Base-by-base conservation (phyloP, 2,329 filamentous ascomycete species). In the Cercospora sesami region DNA sequence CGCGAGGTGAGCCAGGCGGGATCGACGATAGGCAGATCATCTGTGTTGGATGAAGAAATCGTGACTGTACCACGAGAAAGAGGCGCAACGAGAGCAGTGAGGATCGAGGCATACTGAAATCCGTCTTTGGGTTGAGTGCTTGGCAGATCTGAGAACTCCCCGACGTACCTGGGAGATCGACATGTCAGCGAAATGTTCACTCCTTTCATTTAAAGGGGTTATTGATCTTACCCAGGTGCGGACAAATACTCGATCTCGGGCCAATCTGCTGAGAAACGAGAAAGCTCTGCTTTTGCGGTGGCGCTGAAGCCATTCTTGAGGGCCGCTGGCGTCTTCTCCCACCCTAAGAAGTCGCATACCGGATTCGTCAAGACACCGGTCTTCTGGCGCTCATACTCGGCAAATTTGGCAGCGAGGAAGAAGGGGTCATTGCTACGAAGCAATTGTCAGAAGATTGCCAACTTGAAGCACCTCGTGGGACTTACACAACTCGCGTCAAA, bases 61-160 rank as follows among this genome's bases (percentile, higher is more conserved):
- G 75, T 77, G n/a, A 82, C 73, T 26, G 69, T 77, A 3, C 80
- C 80, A 1, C 78, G 75, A 1, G 77, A 79, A 1, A 78, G 65
- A 0, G 80, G 78, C 0, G 78, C 72, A 4, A 78, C 69, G 0
- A 81, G 65, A 1, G 73, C 74, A 5, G 68, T 74, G 0, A 74
- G 57, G 16, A 80, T 76, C 2, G 75, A 74, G 10, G 75, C 78
- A 53, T 79, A 79, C 33, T 79, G 71, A 16, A 73, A 72, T 4
- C 73, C 72, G 45, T 76, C 39, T 5, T 73, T 71, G 1, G 77
- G 75, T 23, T 76, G 72, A 1, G 67, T 60, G 1, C 68, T 42
- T 21, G 74, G 65, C 23, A 64, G 53, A 18, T 33, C 31, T 5
- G 48, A 42, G 59, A 63, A 63, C 5, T 62, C 60, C 21, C 59